Evolutionary conservation across 2,329 filamentous ascomycete genomes (phyloP).

Genomic region (Talaromyces sp.): DNA sequence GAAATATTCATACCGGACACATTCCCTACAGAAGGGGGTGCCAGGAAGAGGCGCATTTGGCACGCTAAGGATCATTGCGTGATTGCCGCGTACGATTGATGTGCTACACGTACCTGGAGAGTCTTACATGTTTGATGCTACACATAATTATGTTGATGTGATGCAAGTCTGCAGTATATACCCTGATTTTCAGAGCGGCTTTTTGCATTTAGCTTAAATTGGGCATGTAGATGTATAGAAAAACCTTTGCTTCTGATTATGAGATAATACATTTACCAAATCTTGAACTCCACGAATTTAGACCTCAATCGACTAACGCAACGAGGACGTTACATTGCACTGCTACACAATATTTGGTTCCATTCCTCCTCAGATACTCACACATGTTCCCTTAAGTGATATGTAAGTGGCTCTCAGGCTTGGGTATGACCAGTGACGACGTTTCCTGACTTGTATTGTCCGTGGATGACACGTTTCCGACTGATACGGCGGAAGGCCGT

Average conservation of each 20-base stretch:
- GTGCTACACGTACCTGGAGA: neutral
- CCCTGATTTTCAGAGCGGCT: slow-evolving; percentile 13
- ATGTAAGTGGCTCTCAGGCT: neutral
- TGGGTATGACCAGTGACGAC: neutral
- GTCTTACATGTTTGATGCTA: neutral
- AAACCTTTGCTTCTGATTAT: neutral
- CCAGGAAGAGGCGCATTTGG: slow-evolving; percentile 44
- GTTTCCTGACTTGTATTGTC: too few relatives aligned
- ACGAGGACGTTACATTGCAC: neutral
- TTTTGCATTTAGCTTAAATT: neutral
- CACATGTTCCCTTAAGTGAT: neutral
- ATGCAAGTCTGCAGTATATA: slow-evolving; percentile 10
- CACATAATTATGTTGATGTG: neutral
- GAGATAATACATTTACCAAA: neutral
- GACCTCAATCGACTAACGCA: neutral
- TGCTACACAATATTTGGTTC: neutral
- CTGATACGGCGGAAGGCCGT: neutral
- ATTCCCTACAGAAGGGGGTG: slow-evolving; percentile 35
- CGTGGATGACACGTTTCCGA: neutral
- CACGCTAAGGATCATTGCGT: slow-evolving; percentile 45
- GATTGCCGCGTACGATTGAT: slow-evolving; percentile 38
- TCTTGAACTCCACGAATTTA: neutral
- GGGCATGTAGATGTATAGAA: slow-evolving; percentile 7
- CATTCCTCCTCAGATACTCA: neutral
- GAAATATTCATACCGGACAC: slow-evolving; percentile 36